phyloP scores from a whole-genome alignment of 495 filamentous ascomycete genomes.

The Tuber umbilicatum region DNA sequence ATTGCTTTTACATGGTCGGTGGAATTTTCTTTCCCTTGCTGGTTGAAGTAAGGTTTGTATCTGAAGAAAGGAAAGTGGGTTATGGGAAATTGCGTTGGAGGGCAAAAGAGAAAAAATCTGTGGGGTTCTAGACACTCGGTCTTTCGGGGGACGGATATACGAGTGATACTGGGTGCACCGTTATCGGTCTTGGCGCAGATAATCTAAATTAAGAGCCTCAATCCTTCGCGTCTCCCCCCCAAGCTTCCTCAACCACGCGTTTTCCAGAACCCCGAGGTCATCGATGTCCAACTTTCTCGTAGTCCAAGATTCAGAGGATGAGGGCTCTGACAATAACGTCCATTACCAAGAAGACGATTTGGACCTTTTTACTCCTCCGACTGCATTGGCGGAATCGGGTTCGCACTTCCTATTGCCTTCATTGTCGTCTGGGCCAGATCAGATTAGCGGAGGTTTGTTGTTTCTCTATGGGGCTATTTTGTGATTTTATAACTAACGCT shows the following conservation, averaged over 20 bases:
- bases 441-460: conserved; percentile 7
- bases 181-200: background rate
- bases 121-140: background rate
- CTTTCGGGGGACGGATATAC: background rate
- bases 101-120: too few relatives aligned
- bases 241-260: background rate
- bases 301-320: background rate
- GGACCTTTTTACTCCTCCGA: background rate
- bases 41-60: background rate
- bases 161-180: background rate
- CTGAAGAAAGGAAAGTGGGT: background rate
- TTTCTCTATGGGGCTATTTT: background rate
- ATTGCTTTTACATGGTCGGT: background rate
- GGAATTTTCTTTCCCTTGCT: background rate
- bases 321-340: background rate
- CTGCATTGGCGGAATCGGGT: background rate
- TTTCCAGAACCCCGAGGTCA: background rate
- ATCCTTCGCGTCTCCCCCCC: background rate
- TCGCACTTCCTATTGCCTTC: background rate
- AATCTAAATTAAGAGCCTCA: background rate
- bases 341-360: background rate
- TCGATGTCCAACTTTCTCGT: background rate
- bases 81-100: background rate
- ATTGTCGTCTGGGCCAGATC: background rate
- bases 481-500: background rate